phyloP scores from a whole-genome alignment of 106 monocot species.

The Alisma plantagoaquatica region DNA sequence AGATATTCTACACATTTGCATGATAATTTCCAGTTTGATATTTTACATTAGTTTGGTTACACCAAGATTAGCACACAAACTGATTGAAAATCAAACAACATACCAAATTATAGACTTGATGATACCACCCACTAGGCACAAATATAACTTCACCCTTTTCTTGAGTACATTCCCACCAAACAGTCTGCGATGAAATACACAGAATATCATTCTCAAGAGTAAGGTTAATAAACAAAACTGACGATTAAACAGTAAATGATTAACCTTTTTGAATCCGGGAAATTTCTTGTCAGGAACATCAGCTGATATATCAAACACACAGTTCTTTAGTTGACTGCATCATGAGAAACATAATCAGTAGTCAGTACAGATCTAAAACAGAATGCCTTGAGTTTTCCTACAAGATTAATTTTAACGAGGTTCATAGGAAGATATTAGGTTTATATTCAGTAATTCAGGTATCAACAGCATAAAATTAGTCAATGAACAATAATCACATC shows the following conservation, averaged over 20 bases:
- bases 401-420: too few species aligned
- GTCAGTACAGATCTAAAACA: too few species aligned
- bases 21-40: too few species aligned
- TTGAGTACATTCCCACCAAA: conserved; percentile 86
- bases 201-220: not conserved
- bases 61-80: too few species aligned
- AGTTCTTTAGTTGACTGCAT: conserved; percentile 50
- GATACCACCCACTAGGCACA: conserved; percentile 99
- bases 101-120: conserved; percentile 47
- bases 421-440: too few species aligned
- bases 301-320: conserved; percentile 63
- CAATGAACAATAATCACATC: too few species aligned
- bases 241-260: not conserved
- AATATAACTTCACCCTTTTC: conserved; percentile 82
- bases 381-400: too few species aligned
- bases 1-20: too few species aligned
- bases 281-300: conserved; percentile 66
- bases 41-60: too few species aligned
- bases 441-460: too few species aligned
- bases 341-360: too few species aligned
- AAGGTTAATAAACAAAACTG: not conserved
- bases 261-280: conserved; percentile 80
- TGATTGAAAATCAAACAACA: not conserved
- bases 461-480: too few species aligned
- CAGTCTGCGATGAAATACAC: conserved; percentile 41